Evolutionary conservation across 768 basidiomycete genomes (phyloP).

Genomic region (Naganishia antarctica): DNA sequence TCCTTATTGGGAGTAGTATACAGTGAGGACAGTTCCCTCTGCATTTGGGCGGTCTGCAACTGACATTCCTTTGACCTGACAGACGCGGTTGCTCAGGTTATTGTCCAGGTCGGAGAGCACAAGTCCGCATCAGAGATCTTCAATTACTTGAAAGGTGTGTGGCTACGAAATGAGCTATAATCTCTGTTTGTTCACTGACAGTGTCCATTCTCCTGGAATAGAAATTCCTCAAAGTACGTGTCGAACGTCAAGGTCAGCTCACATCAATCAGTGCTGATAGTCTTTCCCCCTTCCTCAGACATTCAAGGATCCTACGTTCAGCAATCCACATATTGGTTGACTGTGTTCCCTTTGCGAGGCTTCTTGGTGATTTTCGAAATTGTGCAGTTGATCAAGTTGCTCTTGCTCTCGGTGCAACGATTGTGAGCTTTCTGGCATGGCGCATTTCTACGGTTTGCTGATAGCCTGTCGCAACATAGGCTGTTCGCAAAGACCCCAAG

Average conservation of each 20-base stretch:
- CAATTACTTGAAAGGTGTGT: slow-evolving; percentile 39
- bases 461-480: slow-evolving; percentile 15
- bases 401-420: slow-evolving; percentile 49
- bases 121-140: slow-evolving; percentile 27
- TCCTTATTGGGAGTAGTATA: slow-evolving; percentile 84
- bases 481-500: slow-evolving; percentile 49
- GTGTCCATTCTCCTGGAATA: not conserved
- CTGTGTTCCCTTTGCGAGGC: slow-evolving; percentile 91
- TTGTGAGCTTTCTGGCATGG: slow-evolving; percentile 12
- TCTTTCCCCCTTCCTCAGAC: slow-evolving; percentile 50
- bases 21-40: slow-evolving; percentile 55
- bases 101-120: slow-evolving; percentile 21
- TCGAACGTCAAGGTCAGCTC: no score
- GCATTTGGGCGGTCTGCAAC: not conserved
- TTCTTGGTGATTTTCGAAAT: slow-evolving; percentile 92
- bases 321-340: slow-evolving; percentile 87
- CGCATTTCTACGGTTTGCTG: no score
- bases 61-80: not conserved
- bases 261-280: not conserved
- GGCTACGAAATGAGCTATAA: not conserved
- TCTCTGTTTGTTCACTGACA: not conserved
- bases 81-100: slow-evolving; percentile 37
- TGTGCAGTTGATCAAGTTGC: slow-evolving; percentile 85
- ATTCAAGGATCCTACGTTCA: slow-evolving; percentile 86
- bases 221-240: slow-evolving; percentile 53